These are phyloP conservation scores for Darksidea phi DNA, from an alignment of 495 filamentous ascomycete species.

Conservation along the genomic window DNA sequence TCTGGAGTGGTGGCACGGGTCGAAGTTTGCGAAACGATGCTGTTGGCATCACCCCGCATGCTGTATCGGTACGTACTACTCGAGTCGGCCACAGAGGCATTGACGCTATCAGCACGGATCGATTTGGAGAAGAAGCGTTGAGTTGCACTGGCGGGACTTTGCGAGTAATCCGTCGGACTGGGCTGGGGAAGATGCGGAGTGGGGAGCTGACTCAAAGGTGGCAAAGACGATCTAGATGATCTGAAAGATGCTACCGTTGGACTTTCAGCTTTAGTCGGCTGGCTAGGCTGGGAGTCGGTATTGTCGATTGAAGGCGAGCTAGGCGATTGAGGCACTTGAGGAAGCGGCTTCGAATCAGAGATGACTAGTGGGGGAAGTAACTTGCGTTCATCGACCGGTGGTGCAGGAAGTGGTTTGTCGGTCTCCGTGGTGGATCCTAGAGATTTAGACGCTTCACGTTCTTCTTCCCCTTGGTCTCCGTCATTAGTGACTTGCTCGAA, in stretches of 20 bases:
- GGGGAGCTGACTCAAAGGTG: slow-evolving; percentile 36
- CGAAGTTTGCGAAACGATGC: slow-evolving; percentile 75
- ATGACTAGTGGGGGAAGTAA: slow-evolving; percentile 33
- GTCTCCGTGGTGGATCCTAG: slow-evolving; percentile 19
- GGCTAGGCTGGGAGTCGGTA: slow-evolving; percentile 17
- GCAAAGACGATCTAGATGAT: slow-evolving; percentile 38
- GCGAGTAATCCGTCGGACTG: slow-evolving; percentile 41
- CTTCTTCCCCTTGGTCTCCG: slow-evolving; percentile 13
- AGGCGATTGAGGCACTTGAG: slow-evolving; percentile 35
- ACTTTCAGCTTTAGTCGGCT: slow-evolving; percentile 35
- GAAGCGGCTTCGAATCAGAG: slow-evolving; percentile 39
- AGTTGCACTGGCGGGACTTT: slow-evolving; percentile 33
- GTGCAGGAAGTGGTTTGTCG: slow-evolving; percentile 37
- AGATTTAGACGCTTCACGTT: not conserved
- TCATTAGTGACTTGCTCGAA: slow-evolving; percentile 28
- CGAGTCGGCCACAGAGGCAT: slow-evolving; percentile 57
- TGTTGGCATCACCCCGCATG: slow-evolving; percentile 76
- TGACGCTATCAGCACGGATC: slow-evolving; percentile 48
- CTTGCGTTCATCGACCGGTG: slow-evolving; percentile 22
- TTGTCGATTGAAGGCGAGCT: slow-evolving; percentile 14
- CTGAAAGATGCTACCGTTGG: slow-evolving; percentile 34
- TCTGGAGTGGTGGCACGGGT: slow-evolving; percentile 92
- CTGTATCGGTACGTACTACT: slow-evolving; percentile 74
- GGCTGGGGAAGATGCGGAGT: slow-evolving; percentile 44
- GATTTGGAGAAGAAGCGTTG: slow-evolving; percentile 35